Percentiles rank a stretch among this genome's conserved stretches.
Conservation (phyloP, 106 monocot genomes). For the Alisma plantagoaquatica region DNA sequence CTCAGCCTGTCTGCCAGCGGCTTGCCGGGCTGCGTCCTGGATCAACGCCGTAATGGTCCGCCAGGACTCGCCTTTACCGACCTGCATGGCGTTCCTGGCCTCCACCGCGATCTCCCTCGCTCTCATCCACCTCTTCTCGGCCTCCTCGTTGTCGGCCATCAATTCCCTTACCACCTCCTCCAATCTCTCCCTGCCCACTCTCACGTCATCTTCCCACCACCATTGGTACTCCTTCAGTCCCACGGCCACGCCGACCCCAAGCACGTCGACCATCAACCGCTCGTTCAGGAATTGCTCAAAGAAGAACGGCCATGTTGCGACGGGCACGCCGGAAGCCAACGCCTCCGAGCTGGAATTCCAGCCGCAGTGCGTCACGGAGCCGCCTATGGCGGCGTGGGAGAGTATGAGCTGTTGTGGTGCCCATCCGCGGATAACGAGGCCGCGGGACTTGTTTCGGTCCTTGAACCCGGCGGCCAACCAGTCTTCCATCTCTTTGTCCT, state of each 20-base stretch:
- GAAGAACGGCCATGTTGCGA: background rate
- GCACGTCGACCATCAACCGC: background rate
- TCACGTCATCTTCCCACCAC: background rate
- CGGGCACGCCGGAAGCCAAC: too few species aligned
- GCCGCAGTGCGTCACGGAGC: too few species aligned
- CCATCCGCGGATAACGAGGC: background rate
- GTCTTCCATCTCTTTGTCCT: slow-evolving; percentile 3
- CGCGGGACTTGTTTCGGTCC: too few species aligned
- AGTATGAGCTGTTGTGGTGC: too few species aligned
- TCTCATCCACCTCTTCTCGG: background rate
- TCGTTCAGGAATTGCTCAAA: slow-evolving; percentile 1
- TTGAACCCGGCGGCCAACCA: slow-evolving; percentile 4
- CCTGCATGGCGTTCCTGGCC: too few species aligned
- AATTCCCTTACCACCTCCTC: slow-evolving; percentile 1
- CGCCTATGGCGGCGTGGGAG: too few species aligned
- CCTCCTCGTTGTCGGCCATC: slow-evolving; percentile 1
- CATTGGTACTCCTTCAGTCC: background rate
- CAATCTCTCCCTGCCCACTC: background rate
- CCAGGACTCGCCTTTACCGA: too few species aligned
- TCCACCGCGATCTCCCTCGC: too few species aligned
- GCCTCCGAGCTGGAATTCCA: too few species aligned
- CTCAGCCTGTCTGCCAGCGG: too few species aligned
- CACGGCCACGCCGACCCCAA: background rate
- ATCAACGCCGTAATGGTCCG: too few species aligned
- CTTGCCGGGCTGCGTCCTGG: too few species aligned